Base-by-base conservation (phyloP, 1,284 basidiomycete genomes). In the Ceratobasidium sp. region DNA sequence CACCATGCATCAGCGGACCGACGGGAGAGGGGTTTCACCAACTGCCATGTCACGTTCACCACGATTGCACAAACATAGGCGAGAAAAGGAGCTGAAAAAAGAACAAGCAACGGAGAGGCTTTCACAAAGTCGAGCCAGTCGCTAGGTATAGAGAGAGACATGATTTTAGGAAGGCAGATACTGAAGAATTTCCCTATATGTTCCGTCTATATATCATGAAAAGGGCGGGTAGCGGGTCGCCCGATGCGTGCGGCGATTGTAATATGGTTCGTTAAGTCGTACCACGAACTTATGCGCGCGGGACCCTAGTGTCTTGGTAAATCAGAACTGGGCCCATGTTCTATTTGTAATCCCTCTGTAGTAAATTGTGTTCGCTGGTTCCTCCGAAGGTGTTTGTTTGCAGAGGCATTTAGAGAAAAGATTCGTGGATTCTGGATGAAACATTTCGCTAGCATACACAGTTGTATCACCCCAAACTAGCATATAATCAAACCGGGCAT, bases 21-120 rank as follows among this genome's bases (percentile, higher is more conserved):
- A 27, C 57, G 44, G 19, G 29, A n/a, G 64, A 47, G n/a, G 4
- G 2, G 29, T 31, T 88, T 74, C 77, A 91, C 90, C 74, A 91
- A 80, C 81, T 92, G 91, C 73, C 83, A 82, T 8, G 89, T 81
- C 54, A 92, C 86, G 78, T 93, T 92, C 64, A 91, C 77, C 1
- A 85, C 80, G 51, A 92, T 85, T 66, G 81, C 84, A 66, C 50
- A 33, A 41, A n/a, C 29, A 56, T n/a, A 17, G 14, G 29, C 36
- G 47, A 33, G n/a, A 47, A 14, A n/a, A 50, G 17, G 47, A 31
- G 47, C 62, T 48, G 50, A 31, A 33, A 11, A n/a, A 48, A 31
- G 15, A 47, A 47, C 15, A 9, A 22, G 17, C 1, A 29, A 24
- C 6, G 29, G 24, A 27, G n/a, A 50, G 17, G 27, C 7, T 8